Percentiles rank a stretch among this genome's conserved stretches.
phyloP scores from a whole-genome alignment of 164 flowering plant species.

The Paratinospora sagittata region DNA sequence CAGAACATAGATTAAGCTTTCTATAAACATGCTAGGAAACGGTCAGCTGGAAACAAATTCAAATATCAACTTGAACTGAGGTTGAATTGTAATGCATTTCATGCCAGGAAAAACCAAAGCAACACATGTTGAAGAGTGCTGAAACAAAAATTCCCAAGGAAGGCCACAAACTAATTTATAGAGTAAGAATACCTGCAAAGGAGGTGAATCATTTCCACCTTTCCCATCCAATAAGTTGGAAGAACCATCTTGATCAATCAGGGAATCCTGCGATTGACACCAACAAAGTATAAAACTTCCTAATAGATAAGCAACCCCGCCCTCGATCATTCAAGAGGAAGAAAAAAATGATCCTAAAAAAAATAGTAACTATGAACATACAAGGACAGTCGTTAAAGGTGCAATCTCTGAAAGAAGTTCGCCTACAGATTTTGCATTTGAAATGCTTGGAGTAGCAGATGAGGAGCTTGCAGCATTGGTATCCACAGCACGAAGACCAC shows the following conservation, averaged over 20 bases:
- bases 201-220: conserved; percentile 22
- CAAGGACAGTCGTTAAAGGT: conserved; percentile 31
- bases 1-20: not conserved
- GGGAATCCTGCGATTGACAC: conserved; percentile 27
- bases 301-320: not conserved
- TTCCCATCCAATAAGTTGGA: conserved; percentile 11
- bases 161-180: not conserved
- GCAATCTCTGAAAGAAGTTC: conserved; percentile 53
- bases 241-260: conserved; percentile 25
- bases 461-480: conserved; percentile 78
- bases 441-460: conserved; percentile 42
- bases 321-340: not conserved
- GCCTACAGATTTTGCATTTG: conserved; percentile 41
- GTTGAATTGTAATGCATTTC: not conserved
- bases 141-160: not conserved
- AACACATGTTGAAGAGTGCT: not conserved
- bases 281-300: not conserved
- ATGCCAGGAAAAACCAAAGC: not conserved
- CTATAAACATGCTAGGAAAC: not conserved
- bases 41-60: too few relatives aligned
- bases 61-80: not conserved
- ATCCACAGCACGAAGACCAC: conserved; percentile 49
- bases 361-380: conserved; percentile 13
- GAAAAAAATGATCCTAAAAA: not conserved
- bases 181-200: conserved; percentile 42